These are phyloP conservation scores for Gossypioides kirkii DNA, from an alignment of 345 rosid genomes.

Conservation along the genomic window DNA sequence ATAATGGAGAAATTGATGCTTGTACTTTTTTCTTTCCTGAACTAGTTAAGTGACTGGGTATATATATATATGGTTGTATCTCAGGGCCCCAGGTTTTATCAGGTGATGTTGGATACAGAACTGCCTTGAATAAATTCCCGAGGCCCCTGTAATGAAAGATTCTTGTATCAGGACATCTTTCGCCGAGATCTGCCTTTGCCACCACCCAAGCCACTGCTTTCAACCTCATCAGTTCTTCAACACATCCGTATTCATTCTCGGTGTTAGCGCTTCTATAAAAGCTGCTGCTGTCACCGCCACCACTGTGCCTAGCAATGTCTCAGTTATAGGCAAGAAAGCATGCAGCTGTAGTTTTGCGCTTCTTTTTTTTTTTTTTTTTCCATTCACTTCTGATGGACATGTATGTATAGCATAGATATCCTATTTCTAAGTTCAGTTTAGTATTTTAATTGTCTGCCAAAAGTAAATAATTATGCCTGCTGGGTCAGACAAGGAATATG, in stretches of 20 bases:
- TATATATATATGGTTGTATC: slow-evolving; percentile 23
- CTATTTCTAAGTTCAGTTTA: slow-evolving; percentile 7
- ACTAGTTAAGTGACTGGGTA: slow-evolving; percentile 23
- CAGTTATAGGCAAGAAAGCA: slow-evolving; percentile 2
- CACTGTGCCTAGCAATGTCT: not conserved
- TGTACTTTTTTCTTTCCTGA: slow-evolving; percentile 8
- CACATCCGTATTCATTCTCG: slow-evolving; percentile 15
- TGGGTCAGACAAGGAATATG: not conserved
- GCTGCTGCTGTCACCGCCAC: not conserved
- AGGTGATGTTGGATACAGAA: slow-evolving; percentile 16
- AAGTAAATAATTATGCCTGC: not conserved
- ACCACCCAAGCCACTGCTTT: not conserved
- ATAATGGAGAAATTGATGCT: slow-evolving; percentile 15
- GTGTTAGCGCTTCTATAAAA: slow-evolving; percentile 1
- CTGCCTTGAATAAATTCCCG: slow-evolving; percentile 25
- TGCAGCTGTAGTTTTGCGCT: slow-evolving; percentile 16
- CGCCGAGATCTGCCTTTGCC: slow-evolving; percentile 6
- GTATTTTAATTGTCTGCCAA: not conserved
- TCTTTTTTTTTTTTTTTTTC: not conserved
- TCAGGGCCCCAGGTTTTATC: slow-evolving; percentile 19
- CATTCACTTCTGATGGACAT: slow-evolving; percentile 3
- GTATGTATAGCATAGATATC: slow-evolving; percentile 28
- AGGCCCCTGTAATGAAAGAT: slow-evolving; percentile 11
- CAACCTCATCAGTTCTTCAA: slow-evolving; percentile 1
- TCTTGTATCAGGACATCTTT: slow-evolving; percentile 12